Base-by-base conservation (phyloP, 2,329 filamentous ascomycete genomes). In the Thelonectria rubi region DNA sequence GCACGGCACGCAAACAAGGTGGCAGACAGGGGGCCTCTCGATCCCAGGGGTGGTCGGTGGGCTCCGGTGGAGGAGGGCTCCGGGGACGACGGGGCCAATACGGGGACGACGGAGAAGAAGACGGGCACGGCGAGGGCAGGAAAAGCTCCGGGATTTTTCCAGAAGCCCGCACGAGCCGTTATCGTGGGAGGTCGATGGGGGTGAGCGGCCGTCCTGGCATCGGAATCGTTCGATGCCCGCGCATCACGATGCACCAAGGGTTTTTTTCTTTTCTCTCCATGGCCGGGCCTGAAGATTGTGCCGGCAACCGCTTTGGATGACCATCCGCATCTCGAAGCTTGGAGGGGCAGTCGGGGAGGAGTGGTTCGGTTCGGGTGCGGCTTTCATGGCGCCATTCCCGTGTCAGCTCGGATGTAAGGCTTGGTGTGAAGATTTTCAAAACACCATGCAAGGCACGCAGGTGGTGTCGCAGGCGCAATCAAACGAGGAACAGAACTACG, bases 1-100 rank as follows among this genome's bases (percentile, higher is more conserved):
- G 42, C 49, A 58, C 51, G 45, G 55, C 40, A 49, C 64, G 40
- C 20, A 52, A 37, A 40, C 55, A 52, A 58, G 54, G 67, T 71
- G 69, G 43, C 47, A 72, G 69, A 72, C 67, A 69, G 59, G 69
- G 69, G 55, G 53, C 14, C 18, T 51, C 5, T 48, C 48, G 40
- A 57, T 52, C 58, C 40, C 69, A 62, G 67, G 69, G 69, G 68
- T 60, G 51, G 59, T 43, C 9, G 54, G 64, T 72, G 65, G 66
- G 39, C 64, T 61, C 46, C 43, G 49, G 60, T 62, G 49, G 55
- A 65, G 53, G 65, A 56, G 39, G 42, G 58, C 49, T 68, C 56
- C 51, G 56, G 65, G 63, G 58, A 69, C 61, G 15, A 67, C 62
- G 46, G 63, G 58, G 58, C 55, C 54, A 54, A 59, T 55, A 57